Conservation (phyloP, 2,329 filamentous ascomycete species). For the Beauveria varroae region DNA sequence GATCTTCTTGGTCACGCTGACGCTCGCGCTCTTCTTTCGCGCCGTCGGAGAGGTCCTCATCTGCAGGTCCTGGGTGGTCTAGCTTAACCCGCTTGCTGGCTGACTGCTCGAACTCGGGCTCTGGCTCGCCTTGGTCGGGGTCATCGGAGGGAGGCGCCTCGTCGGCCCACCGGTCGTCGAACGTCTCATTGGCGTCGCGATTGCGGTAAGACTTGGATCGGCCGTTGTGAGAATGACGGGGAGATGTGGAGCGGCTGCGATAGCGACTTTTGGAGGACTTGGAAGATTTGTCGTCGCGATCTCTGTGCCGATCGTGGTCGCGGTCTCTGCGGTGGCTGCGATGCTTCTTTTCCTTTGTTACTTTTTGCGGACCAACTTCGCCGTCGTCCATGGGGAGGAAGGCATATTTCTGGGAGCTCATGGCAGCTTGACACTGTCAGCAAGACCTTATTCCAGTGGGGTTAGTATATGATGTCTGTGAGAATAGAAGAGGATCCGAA, state of each 20-base stretch:
- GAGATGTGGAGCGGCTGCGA: conserved; percentile 27
- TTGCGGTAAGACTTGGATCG: conserved; percentile 36
- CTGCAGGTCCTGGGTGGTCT: conserved; percentile 42
- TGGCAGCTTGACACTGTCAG: conserved; percentile 16
- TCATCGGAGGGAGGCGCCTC: conserved; percentile 50
- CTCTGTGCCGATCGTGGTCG: conserved; percentile 6
- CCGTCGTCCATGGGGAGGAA: conserved; percentile 61
- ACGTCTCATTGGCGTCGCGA: conserved; percentile 40
- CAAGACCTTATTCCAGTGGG: not conserved
- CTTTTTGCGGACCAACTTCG: conserved; percentile 48
- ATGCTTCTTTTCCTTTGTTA: conserved; percentile 41
- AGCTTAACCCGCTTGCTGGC: conserved; percentile 64
- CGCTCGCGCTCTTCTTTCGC: conserved; percentile 50
- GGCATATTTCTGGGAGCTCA: conserved; percentile 56
- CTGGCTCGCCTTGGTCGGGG: conserved; percentile 36
- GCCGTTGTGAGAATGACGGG: conserved; percentile 20
- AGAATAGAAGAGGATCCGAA: not conserved
- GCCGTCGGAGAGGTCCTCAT: conserved; percentile 51
- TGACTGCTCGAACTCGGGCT: conserved; percentile 58
- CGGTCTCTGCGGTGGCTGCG: conserved; percentile 26
- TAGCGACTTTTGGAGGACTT: conserved; percentile 18
- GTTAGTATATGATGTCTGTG: too few relatives aligned
- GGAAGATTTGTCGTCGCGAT: conserved; percentile 17
- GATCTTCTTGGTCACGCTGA: conserved; percentile 62
- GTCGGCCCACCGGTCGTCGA: conserved; percentile 76